A percentile compares a stretch with the other conserved stretches of the same genome.
phyloP scores from a whole-genome alignment of 164 flowering plant genomes.

The Tinospora cordifolia region DNA sequence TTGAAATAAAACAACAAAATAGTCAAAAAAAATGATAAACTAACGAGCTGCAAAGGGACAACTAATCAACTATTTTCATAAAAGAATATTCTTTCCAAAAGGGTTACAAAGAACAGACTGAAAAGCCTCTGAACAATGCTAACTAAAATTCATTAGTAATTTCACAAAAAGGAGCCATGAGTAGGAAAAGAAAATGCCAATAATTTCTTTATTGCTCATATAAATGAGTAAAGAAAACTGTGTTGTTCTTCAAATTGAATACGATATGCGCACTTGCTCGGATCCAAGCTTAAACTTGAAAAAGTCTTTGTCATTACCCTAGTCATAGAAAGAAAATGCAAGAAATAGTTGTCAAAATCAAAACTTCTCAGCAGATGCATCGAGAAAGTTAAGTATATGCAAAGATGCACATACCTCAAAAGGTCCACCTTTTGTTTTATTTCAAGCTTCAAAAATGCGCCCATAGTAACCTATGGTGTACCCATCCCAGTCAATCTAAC shows the following conservation, averaged over 20 bases:
- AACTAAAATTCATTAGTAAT: not conserved
- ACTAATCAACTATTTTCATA: not conserved
- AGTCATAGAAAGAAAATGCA: conserved; percentile 8
- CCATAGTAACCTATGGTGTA: conserved; percentile 97
- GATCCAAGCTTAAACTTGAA: conserved; percentile 81
- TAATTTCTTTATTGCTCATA: not conserved
- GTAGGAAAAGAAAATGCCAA: not conserved
- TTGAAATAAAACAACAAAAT: not conserved
- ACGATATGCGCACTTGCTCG: conserved; percentile 44
- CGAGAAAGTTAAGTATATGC: not conserved
- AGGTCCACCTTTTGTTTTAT: conserved; percentile 95
- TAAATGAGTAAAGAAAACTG: not conserved
- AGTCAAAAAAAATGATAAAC: not conserved
- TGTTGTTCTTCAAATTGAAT: not conserved
- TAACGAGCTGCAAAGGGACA: not conserved
- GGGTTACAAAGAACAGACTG: too few species aligned
- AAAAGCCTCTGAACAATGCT: not conserved
- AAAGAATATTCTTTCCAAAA: not conserved
- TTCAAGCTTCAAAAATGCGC: conserved; percentile 97
- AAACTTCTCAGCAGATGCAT: not conserved
- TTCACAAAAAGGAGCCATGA: not conserved
- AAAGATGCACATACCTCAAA: conserved; percentile 51
- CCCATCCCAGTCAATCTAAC: conserved; percentile 95
- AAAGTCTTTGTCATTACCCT: conserved; percentile 88
- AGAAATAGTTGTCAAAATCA: not conserved